Conservation (phyloP, 768 basidiomycete species). For the Mycena floridula region DNA sequence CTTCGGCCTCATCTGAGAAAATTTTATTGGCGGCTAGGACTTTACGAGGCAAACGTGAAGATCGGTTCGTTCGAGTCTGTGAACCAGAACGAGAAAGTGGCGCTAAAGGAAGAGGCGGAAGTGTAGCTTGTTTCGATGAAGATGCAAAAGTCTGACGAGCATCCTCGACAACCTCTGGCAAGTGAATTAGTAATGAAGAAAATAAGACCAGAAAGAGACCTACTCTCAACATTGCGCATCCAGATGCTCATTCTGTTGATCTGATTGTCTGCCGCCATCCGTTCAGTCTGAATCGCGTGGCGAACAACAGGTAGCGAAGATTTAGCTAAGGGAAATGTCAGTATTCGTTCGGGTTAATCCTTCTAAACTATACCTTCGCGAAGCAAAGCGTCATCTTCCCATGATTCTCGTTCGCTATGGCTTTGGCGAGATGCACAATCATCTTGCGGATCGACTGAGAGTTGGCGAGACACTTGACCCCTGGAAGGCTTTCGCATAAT, state of each 20-base stretch:
- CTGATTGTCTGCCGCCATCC: constrained; percentile 45
- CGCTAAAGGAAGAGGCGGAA: constrained; percentile 59
- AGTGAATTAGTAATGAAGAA: constrained; percentile 8
- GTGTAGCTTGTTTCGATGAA: constrained; percentile 36
- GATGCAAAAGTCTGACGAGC: constrained; percentile 70
- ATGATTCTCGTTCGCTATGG: constrained; percentile 30
- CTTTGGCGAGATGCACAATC: constrained; percentile 18
- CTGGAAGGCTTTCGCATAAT: no score
- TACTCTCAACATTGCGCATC: constrained; percentile 82
- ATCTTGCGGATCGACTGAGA: constrained; percentile 32
- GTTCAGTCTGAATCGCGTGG: constrained; percentile 47
- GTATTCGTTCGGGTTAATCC: no score
- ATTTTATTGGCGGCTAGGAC: constrained; percentile 66
- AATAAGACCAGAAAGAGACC: constrained; percentile 21
- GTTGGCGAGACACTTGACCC: no score
- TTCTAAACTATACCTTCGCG: constrained; percentile 44
- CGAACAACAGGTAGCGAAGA: constrained; percentile 49
- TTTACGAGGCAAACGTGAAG: constrained; percentile 55
- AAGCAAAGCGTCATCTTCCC: constrained; percentile 41
- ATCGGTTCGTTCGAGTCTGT: constrained; percentile 32
- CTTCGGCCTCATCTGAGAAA: constrained; percentile 44
- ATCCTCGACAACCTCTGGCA: constrained; percentile 74
- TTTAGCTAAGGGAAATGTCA: constrained; percentile 27
- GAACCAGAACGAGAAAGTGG: constrained; percentile 49
- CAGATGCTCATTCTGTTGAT: constrained; percentile 72